Conservation (phyloP, 352 stramenopile species). For the Pythium phragmiticola region DNA sequence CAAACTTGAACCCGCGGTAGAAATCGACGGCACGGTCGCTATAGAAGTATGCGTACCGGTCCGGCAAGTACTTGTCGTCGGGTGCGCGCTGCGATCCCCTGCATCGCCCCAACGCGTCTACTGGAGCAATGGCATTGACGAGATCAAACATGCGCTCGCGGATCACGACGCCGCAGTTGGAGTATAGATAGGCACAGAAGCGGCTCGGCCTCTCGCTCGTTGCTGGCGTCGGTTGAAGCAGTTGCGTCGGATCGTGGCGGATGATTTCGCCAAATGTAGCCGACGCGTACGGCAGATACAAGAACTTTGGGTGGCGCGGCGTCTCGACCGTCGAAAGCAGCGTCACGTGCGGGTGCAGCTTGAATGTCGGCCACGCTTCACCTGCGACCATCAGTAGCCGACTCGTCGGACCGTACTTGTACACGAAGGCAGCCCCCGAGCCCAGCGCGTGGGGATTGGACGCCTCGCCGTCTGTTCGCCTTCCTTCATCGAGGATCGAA, state of each 20-base stretch:
- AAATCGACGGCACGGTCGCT: slow-evolving; percentile 12
- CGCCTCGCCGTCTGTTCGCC: neutral
- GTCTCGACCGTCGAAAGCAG: slow-evolving; percentile 3
- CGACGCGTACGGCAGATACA: slow-evolving; percentile 31
- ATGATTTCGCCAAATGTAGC: slow-evolving; percentile 43
- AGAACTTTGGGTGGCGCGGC: slow-evolving; percentile 6
- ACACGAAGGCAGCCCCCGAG: neutral
- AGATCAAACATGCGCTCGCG: slow-evolving; percentile 58
- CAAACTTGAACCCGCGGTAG: slow-evolving; percentile 46
- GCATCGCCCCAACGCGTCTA: slow-evolving; percentile 50
- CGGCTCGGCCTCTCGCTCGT: neutral
- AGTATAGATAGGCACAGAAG: slow-evolving; percentile 58
- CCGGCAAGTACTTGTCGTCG: neutral
- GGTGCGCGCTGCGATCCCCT: slow-evolving; percentile 21
- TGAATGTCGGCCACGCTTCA: neutral
- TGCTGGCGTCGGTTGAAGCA: slow-evolving; percentile 23
- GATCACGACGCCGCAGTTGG: slow-evolving; percentile 35
- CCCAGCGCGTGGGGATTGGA: neutral
- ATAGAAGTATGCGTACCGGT: neutral
- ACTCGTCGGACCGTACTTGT: slow-evolving; percentile 6
- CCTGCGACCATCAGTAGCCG: slow-evolving; percentile 13
- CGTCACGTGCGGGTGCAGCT: slow-evolving; percentile 5
- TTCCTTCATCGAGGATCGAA: slow-evolving; percentile 18
- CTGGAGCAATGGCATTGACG: slow-evolving; percentile 35
- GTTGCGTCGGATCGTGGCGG: slow-evolving; percentile 14